Evolutionary conservation across 768 basidiomycete species (phyloP).

Genomic region (Kwoniella sp.): DNA sequence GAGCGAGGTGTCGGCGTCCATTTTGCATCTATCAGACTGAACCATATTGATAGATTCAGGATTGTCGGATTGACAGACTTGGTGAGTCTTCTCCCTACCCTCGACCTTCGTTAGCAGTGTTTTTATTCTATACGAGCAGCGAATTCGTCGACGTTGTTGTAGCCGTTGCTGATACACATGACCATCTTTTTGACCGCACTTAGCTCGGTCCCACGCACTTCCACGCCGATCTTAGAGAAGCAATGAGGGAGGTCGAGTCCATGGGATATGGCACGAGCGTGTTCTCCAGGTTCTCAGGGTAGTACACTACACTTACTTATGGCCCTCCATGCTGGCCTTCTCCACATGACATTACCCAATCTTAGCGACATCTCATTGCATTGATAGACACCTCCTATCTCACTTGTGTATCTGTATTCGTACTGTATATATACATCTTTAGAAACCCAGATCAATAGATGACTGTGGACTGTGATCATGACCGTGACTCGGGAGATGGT

Average conservation of each 20-base stretch:
- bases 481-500: no score
- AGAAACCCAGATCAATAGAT: no score
- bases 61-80: conserved; percentile 49
- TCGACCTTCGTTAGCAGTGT: no score
- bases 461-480: no score
- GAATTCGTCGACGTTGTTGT: no score
- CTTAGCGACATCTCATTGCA: not conserved
- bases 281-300: conserved; percentile 33
- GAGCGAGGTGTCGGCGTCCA: conserved; percentile 60
- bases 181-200: no score
- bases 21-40: conserved; percentile 54
- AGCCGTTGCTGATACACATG: no score
- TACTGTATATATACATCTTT: no score
- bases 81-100: no score
- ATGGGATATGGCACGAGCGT: conserved; percentile 45
- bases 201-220: conserved; percentile 45
- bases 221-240: conserved; percentile 44
- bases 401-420: no score
- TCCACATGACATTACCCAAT: no score
- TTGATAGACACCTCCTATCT: not conserved
- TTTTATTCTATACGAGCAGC: no score
- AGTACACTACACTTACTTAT: not conserved
- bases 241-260: conserved; percentile 47
- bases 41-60: conserved; percentile 46
- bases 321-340: not conserved